phyloP scores from a whole-genome alignment of 2,329 filamentous ascomycete genomes.

The Leptographium galeiforme region DNA sequence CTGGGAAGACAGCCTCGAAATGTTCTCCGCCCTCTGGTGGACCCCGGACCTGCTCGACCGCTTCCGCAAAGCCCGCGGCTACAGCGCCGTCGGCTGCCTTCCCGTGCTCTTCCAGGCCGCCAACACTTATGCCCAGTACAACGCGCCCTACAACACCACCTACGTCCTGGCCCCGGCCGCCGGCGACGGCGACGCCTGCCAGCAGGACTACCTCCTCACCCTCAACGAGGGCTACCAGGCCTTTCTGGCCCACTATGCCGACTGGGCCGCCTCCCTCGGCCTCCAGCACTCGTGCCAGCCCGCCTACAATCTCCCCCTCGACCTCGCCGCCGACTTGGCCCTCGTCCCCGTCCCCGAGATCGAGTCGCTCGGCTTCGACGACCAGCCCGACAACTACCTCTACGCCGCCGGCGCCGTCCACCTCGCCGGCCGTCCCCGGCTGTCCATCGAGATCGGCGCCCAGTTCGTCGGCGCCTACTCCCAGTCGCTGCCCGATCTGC shows the following conservation, averaged over 20 bases:
- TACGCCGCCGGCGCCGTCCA: constrained; percentile 14
- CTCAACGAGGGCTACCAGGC: constrained; percentile 8
- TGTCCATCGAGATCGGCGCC: constrained; percentile 15
- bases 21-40: constrained; percentile 14
- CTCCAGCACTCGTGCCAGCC: constrained; percentile 13
- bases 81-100: constrained; percentile 10
- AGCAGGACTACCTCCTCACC: constrained; percentile 13
- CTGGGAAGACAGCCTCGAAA: constrained; percentile 17
- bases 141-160: constrained; percentile 12
- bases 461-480: constrained; percentile 11
- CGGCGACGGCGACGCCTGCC: constrained; percentile 9
- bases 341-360: constrained; percentile 13
- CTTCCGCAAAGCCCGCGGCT: constrained; percentile 11
- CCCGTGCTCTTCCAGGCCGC: constrained; percentile 14
- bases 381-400: constrained; percentile 12
- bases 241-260: constrained; percentile 18
- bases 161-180: constrained; percentile 7
- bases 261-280: constrained; percentile 17
- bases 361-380: constrained; percentile 14
- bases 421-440: constrained; percentile 9
- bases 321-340: constrained; percentile 11
- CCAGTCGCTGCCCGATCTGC: constrained; percentile 9
- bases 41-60: constrained; percentile 10
- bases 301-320: constrained; percentile 15
- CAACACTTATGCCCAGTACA: constrained; percentile 10